Conservation (phyloP, 495 filamentous ascomycete genomes). For the Tuber umbilicatum region DNA sequence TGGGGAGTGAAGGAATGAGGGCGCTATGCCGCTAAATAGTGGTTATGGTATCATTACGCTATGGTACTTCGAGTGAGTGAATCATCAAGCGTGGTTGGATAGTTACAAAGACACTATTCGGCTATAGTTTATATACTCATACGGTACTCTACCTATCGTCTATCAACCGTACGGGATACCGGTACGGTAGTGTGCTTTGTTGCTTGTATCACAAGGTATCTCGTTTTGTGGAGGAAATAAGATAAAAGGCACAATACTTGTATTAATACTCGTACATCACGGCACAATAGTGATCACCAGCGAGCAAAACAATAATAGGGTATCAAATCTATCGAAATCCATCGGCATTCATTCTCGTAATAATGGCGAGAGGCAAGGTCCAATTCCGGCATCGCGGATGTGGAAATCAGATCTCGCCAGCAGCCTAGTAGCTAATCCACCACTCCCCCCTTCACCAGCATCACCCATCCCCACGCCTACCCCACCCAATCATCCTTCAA, state of each 20-base stretch:
- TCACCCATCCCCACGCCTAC: not conserved
- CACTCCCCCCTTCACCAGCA: conserved; percentile 13
- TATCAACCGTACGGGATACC: not conserved
- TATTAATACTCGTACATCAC: not conserved
- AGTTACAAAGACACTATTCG: not conserved
- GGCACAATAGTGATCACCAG: not conserved
- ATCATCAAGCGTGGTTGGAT: not conserved
- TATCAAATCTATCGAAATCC: conserved; percentile 14
- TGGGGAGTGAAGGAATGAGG: not conserved
- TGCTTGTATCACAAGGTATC: not conserved
- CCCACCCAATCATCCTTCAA: conserved; percentile 4
- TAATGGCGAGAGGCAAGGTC: not conserved
- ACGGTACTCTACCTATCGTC: not conserved
- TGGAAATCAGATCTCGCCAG: not conserved
- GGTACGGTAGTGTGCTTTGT: not conserved
- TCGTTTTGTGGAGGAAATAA: not conserved
- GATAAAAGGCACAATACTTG: not conserved
- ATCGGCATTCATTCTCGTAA: conserved; percentile 23
- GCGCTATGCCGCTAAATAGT: not conserved
- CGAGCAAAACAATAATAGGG: not conserved
- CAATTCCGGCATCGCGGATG: not conserved
- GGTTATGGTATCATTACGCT: no score
- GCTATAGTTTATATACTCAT: not conserved
- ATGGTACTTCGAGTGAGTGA: no score
- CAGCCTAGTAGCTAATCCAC: conserved; percentile 1